Conservation (phyloP, 2,329 filamentous ascomycete species). For the Colletotrichum sp. region DNA sequence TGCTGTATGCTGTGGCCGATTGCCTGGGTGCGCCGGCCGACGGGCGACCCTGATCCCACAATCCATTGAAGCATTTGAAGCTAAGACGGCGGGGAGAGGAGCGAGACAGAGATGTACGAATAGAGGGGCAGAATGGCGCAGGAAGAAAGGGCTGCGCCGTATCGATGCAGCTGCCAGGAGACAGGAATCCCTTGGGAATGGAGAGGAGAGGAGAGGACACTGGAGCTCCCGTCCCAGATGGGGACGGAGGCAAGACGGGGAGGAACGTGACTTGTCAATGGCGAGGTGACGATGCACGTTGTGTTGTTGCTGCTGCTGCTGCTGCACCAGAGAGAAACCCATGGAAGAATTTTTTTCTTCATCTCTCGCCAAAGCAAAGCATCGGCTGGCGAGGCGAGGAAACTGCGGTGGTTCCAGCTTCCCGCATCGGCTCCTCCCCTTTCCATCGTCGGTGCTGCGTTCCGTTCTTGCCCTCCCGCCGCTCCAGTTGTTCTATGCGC, state of each 20-base stretch:
- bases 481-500: neutral
- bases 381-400: neutral
- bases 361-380: neutral
- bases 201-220: neutral
- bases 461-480: neutral
- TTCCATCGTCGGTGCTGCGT: neutral
- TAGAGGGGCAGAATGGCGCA: neutral
- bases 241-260: neutral
- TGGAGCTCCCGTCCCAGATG: neutral
- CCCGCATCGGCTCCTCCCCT: neutral
- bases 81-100: neutral
- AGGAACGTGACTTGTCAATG: neutral
- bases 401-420: neutral
- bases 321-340: neutral
- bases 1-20: neutral
- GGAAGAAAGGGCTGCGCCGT: neutral
- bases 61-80: neutral
- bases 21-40: neutral
- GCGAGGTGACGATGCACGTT: neutral
- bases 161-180: neutral
- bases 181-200: neutral
- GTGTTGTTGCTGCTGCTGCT: neutral
- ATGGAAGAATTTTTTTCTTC: neutral
- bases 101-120: neutral
- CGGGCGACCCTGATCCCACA: neutral